Conservation (phyloP, 805 yeast species). For the Spathaspora boniae region DNA sequence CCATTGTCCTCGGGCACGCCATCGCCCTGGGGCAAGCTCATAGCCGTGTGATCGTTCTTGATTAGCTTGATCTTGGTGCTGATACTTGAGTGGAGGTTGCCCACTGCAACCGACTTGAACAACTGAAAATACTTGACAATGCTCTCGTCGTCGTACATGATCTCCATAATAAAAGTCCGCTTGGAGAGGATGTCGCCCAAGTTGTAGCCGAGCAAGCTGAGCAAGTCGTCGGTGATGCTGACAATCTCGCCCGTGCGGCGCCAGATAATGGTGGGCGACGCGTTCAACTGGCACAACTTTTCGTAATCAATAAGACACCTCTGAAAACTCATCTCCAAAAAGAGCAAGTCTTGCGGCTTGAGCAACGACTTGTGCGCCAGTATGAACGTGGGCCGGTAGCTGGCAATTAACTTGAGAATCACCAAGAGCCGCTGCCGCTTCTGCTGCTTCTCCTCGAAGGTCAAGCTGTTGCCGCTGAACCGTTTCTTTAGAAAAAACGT, state of each 20-base stretch:
- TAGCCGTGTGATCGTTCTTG: slow-evolving; percentile 22
- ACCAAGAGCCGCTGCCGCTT: slow-evolving; percentile 33
- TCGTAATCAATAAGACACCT: slow-evolving; percentile 43
- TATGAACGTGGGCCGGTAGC: slow-evolving; percentile 72
- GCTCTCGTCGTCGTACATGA: slow-evolving; percentile 72
- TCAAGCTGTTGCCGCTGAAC: slow-evolving; percentile 49
- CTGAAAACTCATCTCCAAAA: slow-evolving; percentile 44
- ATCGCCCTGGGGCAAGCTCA: too few relatives aligned
- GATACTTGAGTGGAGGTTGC: slow-evolving; percentile 52
- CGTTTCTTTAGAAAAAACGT: slow-evolving; percentile 52
- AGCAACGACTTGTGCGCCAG: slow-evolving; percentile 67
- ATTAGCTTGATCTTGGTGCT: slow-evolving; percentile 48
- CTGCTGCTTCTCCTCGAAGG: slow-evolving; percentile 23
- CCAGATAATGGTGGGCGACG: slow-evolving; percentile 83
- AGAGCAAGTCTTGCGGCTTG: slow-evolving; percentile 66
- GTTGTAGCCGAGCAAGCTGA: slow-evolving; percentile 63
- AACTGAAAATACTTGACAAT: slow-evolving; percentile 69
- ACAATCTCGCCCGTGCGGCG: slow-evolving; percentile 83
- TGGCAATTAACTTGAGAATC: slow-evolving; percentile 57
- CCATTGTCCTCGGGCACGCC: slow-evolving; percentile 6
- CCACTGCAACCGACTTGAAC: slow-evolving; percentile 71
- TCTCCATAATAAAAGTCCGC: slow-evolving; percentile 67
- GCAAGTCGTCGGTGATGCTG: slow-evolving; percentile 71
- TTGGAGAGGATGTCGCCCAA: slow-evolving; percentile 54
- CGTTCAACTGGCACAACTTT: slow-evolving; percentile 47